A percentile compares a stretch with the other conserved stretches of the same genome.
These are phyloP conservation scores for Odontarrhena argentea DNA, from an alignment of 345 rosid genomes.

Conservation along the genomic window DNA sequence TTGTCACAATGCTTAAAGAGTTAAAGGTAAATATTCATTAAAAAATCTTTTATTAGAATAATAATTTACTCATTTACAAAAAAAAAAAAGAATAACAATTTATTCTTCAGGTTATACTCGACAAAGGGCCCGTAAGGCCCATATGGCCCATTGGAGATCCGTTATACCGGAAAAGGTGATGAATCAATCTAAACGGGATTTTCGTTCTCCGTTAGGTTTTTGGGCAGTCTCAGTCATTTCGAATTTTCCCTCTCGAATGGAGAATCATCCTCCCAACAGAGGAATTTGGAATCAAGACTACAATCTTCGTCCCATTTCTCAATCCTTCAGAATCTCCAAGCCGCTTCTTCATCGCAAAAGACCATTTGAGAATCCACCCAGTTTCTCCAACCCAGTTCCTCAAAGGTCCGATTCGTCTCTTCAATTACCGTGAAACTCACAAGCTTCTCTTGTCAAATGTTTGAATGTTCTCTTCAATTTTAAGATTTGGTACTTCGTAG, in stretches of 20 bases:
- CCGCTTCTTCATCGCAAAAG: constrained; percentile 72
- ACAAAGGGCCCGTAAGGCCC: too few species aligned
- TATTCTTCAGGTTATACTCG: too few species aligned
- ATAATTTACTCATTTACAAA: too few species aligned
- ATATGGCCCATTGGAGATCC: constrained; percentile 2
- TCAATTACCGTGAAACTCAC: background rate
- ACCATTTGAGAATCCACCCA: constrained; percentile 35
- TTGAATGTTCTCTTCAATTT: background rate
- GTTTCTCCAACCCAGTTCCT: constrained; percentile 32
- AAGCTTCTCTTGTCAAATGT: background rate
- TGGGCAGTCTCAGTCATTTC: constrained; percentile 13
- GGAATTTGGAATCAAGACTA: constrained; percentile 37
- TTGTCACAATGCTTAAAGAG: too few species aligned
- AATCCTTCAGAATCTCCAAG: constrained; percentile 64
- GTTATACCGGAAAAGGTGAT: background rate
- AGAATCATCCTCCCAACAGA: constrained; percentile 45
- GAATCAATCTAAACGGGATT: background rate
- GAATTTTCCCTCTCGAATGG: constrained; percentile 43
- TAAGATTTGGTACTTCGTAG: background rate
- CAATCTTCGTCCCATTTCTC: constrained; percentile 52
- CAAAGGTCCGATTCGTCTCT: constrained; percentile 39
- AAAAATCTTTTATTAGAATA: too few species aligned
- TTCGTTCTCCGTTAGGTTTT: constrained; percentile 22
- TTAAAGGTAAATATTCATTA: too few species aligned
- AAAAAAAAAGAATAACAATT: too few species aligned